Base-by-base conservation (phyloP, 164 flowering plant species). In the Annona cherimola region DNA sequence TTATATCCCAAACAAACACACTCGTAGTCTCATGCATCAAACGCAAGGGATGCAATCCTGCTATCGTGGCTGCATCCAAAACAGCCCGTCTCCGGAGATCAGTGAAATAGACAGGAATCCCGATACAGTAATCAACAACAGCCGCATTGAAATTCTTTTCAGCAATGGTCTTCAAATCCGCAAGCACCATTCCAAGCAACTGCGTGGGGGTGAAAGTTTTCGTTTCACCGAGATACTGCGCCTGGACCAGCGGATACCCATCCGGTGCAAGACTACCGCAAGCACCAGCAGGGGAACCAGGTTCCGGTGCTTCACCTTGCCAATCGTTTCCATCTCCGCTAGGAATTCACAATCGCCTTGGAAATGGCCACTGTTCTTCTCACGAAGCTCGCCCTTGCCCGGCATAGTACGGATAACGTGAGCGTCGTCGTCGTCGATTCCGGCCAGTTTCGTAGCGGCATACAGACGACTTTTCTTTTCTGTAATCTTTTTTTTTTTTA, bases 231-330 rank as follows among this genome's bases (percentile, higher is more conserved):
- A 94, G 70, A 70, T 92, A 94, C 45, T 86, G 81, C 0, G 85
- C 95, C 42, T 92, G 84, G 41, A 94, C 86, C 75, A 92, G 76
- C 0, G 97, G 97, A 83, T n/a, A n/a, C n/a, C n/a, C n/a, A n/a
- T n/a, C n/a, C n/a, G n/a, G n/a, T n/a, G n/a, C n/a, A n/a, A n/a
- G n/a, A n/a, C n/a, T n/a, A n/a, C n/a, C n/a, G n/a, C n/a, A n/a
- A n/a, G n/a, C n/a, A n/a, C n/a, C n/a, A n/a, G n/a, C n/a, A n/a
- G n/a, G n/a, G n/a, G n/a, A n/a, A n/a, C n/a, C n/a, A n/a, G n/a
- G n/a, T n/a, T 94, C 97, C 63, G 96, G 90, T 39, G 97, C 98
- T 76, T 90, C 96, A n/a, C n/a, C n/a, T n/a, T n/a, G n/a, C n/a
- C n/a, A n/a, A n/a, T n/a, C n/a, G n/a, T n/a, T n/a, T n/a, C n/a